A percentile compares a stretch with the other conserved stretches of the same genome.
Evolutionary conservation across 306 rosid species (phyloP).

Genomic region (Medicago ruthenica): DNA sequence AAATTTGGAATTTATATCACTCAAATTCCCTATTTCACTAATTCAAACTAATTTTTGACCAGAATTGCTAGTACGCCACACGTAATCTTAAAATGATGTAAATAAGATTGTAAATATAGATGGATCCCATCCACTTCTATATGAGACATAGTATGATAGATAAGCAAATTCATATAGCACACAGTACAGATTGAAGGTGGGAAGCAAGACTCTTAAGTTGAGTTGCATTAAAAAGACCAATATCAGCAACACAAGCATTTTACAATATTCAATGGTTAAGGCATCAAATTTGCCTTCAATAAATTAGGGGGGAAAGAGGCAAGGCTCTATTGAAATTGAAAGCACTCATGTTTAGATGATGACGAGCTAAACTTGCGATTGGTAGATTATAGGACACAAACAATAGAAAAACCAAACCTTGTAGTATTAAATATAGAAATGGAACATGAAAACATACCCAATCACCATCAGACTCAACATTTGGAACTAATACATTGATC

Average conservation of each 20-base stretch:
- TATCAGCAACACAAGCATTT: conserved; percentile 3
- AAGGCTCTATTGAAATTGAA: conserved; percentile 6
- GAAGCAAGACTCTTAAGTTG: conserved; percentile 17
- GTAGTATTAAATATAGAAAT: conserved; percentile 9
- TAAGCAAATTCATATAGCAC: conserved; percentile 16
- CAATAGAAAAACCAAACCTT: conserved; percentile 27
- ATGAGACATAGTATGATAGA: not conserved
- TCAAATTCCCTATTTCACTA: not conserved
- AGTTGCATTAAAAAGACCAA: not conserved
- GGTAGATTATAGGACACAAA: not conserved
- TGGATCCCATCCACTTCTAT: conserved; percentile 9
- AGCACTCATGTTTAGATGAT: conserved; percentile 4
- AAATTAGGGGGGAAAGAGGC: conserved; percentile 7
- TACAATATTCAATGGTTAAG: conserved; percentile 25
- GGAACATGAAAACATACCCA: conserved; percentile 72
- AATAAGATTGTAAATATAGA: conserved; percentile 19
- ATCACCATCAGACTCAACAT: conserved; percentile 73
- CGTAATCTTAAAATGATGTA: conserved; percentile 6
- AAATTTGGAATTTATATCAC: conserved; percentile 31
- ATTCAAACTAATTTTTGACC: not conserved
- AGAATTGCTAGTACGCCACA: not conserved
- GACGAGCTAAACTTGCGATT: not conserved
- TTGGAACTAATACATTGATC: conserved; percentile 92
- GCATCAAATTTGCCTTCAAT: conserved; percentile 3
- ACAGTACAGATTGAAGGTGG: conserved; percentile 12